Base-by-base conservation (phyloP, 306 rosid genomes). In the Trifolium dubium region DNA sequence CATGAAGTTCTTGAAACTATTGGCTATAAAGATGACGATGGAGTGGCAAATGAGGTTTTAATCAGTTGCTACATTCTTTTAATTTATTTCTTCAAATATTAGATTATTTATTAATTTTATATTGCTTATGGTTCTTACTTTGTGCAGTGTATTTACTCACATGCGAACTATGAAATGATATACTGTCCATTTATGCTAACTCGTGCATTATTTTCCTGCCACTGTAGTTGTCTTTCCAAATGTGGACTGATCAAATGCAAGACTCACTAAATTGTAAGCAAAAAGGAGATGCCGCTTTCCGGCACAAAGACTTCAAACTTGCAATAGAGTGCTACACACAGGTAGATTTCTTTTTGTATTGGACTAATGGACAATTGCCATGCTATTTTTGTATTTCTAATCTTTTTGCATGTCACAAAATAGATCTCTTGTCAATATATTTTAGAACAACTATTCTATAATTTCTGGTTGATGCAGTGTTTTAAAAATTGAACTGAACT, bases 241-340 rank as follows among this genome's bases (percentile, higher is more conserved):
- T 91, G 94, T 91, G 94, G 92, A 87, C 89, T 4, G 85, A 84
- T 83, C 89, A 84, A 78, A 87, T 89, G 90, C 97, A 89, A 79
- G 97, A 89, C 13, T 79, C 92, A 32, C 72, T 91, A 80, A 86
- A 84, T 75, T 81, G 85, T 47, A 91, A 85, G 90, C 85, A 84
- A 83, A 87, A 83, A 68, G 94, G 92, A 15, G 97, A 89, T 76
- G 59, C 60, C 31, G 88, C 94, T 58, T 89, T 91, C 75, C 82
- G 81, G 70, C 87, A 81, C 51, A 89, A 86, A 75, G 92, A 87
- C 67, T 85, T 89, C 39, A 76, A 14, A 81, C 83, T 81, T 31
- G 88, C 94, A 34, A 87, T 84, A 31, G 97, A 87, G 65, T 79
- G 83, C 67, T 91, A 89, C 80, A 55, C 92, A 5, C 92, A 91